These are phyloP conservation scores for Fraxinus baroniana DNA, from an alignment of 305 asterid genomes.

Conservation along the genomic window DNA sequence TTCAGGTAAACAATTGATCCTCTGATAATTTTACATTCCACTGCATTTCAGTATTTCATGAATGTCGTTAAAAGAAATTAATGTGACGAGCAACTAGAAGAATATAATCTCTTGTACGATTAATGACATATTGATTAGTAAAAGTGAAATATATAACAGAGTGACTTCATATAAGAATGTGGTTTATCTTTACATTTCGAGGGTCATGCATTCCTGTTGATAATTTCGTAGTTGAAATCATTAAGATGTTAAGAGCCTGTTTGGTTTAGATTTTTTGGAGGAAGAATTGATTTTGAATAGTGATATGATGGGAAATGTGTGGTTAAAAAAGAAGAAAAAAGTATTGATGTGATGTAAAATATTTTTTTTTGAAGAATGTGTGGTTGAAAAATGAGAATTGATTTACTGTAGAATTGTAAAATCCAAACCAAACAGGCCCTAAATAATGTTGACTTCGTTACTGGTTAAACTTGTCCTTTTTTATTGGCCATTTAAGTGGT, in stretches of 20 bases:
- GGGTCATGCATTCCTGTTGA: background rate
- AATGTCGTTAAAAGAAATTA: background rate
- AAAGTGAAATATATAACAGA: background rate
- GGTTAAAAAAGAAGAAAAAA: too few species aligned
- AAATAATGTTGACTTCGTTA: background rate
- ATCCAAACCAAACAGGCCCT: too few species aligned
- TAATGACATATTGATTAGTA: background rate
- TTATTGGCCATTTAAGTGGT: background rate
- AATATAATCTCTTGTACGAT: background rate
- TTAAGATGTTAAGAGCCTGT: background rate
- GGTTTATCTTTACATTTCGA: background rate
- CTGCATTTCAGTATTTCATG: background rate
- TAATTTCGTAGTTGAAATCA: background rate
- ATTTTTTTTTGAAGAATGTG: too few species aligned
- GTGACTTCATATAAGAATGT: background rate
- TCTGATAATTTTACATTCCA: background rate
- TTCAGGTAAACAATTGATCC: conserved; percentile 38
- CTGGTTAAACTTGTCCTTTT: background rate
- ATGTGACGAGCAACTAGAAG: background rate
- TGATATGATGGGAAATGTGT: too few species aligned
- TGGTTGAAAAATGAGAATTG: too few species aligned
- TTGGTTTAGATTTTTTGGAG: too few species aligned
- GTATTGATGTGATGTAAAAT: too few species aligned
- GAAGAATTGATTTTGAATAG: too few species aligned
- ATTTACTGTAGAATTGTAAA: too few species aligned